Base-by-base conservation (phyloP, 768 basidiomycete genomes). In the Kockovaella imperatae region DNA sequence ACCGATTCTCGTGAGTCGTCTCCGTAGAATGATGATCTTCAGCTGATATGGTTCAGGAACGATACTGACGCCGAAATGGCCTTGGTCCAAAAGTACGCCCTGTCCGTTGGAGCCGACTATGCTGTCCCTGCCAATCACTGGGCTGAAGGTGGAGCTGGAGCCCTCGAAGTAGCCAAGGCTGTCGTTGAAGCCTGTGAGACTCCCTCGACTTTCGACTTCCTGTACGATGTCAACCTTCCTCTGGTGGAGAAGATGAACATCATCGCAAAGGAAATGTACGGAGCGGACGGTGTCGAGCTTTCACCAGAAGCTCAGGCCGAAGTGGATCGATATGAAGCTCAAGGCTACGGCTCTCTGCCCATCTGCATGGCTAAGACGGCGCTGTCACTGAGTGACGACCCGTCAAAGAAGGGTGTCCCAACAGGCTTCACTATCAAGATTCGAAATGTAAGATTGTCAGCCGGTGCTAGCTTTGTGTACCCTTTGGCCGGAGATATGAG, bases 301-400 rank as follows among this genome's bases (percentile, higher is more conserved):
- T 87, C 86, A 64, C 84, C 88, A 47, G 75, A 83, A 50, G 91
- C 93, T 23, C 77, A 78, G 64, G 80, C 79, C 55, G 93, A 96
- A 71, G 74, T 96, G 35, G 87, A 87, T 45, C 85, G 82, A 1
- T 99, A 96, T 73, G 88, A 88, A 49, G 80, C 79, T 44, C 93
- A 96, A 73, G 91, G 91, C 40, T 68, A 64, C 48, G 57, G 52
- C n/a, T 57, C 56, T 40, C 52, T 64, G 41, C 45, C 57, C 84
- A 89, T 93, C 68, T 93, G 88, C 74, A 87, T 91, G 87, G 89
- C 88, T 41, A 93, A 95, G 78, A 97, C 93, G 4, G 93, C 95
- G 54, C 88, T 96, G 60, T 95, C 90, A 17, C 90, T 99, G 75
- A 93, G 89, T 21, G 89, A 93, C 67, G 85, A 99, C 63, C 84